These are phyloP conservation scores for Citrus unshiu DNA, from an alignment of 345 rosid genomes.

Conservation along the genomic window DNA sequence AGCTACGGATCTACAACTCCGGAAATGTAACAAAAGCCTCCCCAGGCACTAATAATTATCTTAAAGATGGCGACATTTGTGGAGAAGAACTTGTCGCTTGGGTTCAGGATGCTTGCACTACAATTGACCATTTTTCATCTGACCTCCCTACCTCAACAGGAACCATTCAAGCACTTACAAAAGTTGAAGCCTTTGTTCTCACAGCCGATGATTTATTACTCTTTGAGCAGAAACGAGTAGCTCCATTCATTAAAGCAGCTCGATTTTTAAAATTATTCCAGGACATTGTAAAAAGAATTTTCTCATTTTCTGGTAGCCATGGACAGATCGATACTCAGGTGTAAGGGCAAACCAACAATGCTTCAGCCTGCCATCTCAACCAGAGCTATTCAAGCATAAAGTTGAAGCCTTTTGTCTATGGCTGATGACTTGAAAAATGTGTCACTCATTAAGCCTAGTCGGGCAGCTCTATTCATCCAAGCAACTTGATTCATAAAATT, in stretches of 20 bases:
- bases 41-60: not conserved
- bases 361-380: not conserved
- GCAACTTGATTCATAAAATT: no score
- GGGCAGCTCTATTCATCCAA: no score
- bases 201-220: not conserved
- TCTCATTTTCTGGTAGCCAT: no score
- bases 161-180: not conserved
- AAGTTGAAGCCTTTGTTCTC: slow-evolving; percentile 3
- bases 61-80: not conserved
- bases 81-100: slow-evolving; percentile 8
- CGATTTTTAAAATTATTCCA: not conserved
- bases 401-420: not conserved
- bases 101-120: not conserved
- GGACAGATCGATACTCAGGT: no score
- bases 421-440: not conserved
- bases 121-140: not conserved
- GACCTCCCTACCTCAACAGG: not conserved
- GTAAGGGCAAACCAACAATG: no score
- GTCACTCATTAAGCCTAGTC: not conserved
- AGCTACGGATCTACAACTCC: no score
- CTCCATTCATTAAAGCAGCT: not conserved
- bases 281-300: not conserved
- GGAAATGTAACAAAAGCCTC: no score
- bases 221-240: not conserved
- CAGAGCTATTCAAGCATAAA: not conserved